Evolutionary conservation across 148 eudicot species (phyloP).

Genomic region (Rheum nobile): DNA sequence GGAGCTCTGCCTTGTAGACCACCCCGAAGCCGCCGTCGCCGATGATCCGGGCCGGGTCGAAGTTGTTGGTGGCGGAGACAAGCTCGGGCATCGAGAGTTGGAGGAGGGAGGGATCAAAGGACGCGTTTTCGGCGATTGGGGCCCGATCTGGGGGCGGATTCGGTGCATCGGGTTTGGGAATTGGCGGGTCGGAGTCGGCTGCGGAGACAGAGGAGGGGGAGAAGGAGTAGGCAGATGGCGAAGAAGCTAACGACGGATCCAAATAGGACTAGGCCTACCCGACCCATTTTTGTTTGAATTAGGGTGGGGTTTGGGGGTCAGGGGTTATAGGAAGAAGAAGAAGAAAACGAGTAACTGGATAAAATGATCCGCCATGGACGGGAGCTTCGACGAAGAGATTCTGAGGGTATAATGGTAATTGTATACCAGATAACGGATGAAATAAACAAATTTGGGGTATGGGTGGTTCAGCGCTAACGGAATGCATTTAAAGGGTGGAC

Average conservation of each 20-base stretch:
- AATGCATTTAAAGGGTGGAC: no score
- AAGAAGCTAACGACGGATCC: background rate
- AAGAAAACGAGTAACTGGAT: background rate
- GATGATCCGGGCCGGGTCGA: conserved; percentile 43
- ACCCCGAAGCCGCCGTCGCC: conserved; percentile 86
- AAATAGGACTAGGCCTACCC: background rate
- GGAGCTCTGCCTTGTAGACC: conserved; percentile 52
- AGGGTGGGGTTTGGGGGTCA: background rate
- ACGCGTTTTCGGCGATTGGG: conserved; percentile 28
- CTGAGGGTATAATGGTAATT: no score
- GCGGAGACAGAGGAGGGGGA: background rate
- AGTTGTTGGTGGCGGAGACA: conserved; percentile 39
- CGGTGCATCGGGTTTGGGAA: background rate
- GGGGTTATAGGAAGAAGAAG: background rate
- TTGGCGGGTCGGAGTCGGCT: background rate
- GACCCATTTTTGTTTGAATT: background rate
- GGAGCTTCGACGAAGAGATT: background rate
- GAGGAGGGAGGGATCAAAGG: conserved; percentile 37
- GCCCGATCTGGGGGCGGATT: background rate
- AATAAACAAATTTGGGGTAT: no score
- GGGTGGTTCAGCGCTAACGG: no score
- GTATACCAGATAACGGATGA: no score
- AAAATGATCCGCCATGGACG: background rate
- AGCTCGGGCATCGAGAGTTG: conserved; percentile 49
- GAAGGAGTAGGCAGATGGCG: background rate